phyloP scores from a whole-genome alignment of 2,329 filamentous ascomycete species.

The Teratosphaeria gauchensis region DNA sequence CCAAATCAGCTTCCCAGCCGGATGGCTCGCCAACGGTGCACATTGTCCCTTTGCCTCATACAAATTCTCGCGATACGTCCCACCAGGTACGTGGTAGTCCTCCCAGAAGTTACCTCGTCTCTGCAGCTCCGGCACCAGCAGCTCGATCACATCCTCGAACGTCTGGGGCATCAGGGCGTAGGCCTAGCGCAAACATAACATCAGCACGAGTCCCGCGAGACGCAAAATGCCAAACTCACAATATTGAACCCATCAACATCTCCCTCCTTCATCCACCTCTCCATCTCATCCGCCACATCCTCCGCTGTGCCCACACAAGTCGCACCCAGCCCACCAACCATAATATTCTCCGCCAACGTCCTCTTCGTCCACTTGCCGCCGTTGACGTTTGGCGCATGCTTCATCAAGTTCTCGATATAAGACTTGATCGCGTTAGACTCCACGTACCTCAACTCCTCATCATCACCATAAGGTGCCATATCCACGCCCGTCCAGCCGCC shows the following conservation, averaged over 20 bases:
- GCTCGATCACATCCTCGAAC: slow-evolving; percentile 58
- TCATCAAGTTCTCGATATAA: slow-evolving; percentile 7
- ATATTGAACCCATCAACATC: slow-evolving; percentile 70
- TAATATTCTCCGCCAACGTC: slow-evolving; percentile 58
- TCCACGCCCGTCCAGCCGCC: slow-evolving; percentile 67
- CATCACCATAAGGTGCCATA: slow-evolving; percentile 49
- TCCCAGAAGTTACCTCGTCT: slow-evolving; percentile 49
- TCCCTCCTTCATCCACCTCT: slow-evolving; percentile 54
- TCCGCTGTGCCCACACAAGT: slow-evolving; percentile 54
- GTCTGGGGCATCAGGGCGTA: slow-evolving; percentile 58
- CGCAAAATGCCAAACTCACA: slow-evolving; percentile 18
- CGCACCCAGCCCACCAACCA: slow-evolving; percentile 59
- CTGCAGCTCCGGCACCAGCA: slow-evolving; percentile 55
- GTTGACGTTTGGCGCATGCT: slow-evolving; percentile 28
- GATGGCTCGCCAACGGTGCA: slow-evolving; percentile 43
- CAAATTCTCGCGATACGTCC: slow-evolving; percentile 54
- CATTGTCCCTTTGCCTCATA: slow-evolving; percentile 11
- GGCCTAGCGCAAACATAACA: slow-evolving; percentile 14
- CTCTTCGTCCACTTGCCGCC: slow-evolving; percentile 53
- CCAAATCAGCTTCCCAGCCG: slow-evolving; percentile 40
- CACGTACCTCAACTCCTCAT: slow-evolving; percentile 51
- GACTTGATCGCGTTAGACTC: slow-evolving; percentile 46
- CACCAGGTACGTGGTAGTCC: slow-evolving; percentile 45
- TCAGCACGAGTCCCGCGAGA: background rate
- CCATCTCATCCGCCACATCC: slow-evolving; percentile 30